These are phyloP conservation scores for Martiniozyma asiatica DNA, from an alignment of 1,139 yeast species.

Conservation along the genomic window DNA sequence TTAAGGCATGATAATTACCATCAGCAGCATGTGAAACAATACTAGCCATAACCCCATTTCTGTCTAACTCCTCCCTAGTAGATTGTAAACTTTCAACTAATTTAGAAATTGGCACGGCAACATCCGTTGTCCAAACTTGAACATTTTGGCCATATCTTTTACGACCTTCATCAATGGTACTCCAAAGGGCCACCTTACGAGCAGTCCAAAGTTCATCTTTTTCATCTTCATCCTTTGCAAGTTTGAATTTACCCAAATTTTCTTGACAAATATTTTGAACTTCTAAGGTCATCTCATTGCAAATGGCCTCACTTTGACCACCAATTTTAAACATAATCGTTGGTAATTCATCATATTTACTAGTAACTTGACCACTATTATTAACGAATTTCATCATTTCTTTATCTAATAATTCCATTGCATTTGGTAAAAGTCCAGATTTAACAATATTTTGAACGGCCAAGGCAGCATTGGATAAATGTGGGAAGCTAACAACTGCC, in stretches of 20 bases:
- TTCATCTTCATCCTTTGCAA: slow-evolving; percentile 53
- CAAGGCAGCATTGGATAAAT: slow-evolving; percentile 50
- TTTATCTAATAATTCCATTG: slow-evolving; percentile 57
- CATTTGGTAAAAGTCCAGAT: slow-evolving; percentile 53
- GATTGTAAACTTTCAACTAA: slow-evolving; percentile 49
- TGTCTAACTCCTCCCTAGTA: slow-evolving; percentile 45
- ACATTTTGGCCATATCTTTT: slow-evolving; percentile 45
- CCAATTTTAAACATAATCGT: slow-evolving; percentile 73
- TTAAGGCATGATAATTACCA: slow-evolving; percentile 78
- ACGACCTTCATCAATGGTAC: slow-evolving; percentile 60
- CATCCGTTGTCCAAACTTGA: slow-evolving; percentile 80
- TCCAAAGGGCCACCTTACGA: slow-evolving; percentile 78
- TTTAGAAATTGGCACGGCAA: slow-evolving; percentile 73
- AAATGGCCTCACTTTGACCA: slow-evolving; percentile 40
- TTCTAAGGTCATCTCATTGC: slow-evolving; percentile 42
- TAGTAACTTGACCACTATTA: slow-evolving; percentile 44
- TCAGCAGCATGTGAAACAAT: slow-evolving; percentile 80
- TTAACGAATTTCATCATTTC: slow-evolving; percentile 61
- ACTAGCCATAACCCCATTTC: slow-evolving; percentile 44
- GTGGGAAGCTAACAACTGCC: slow-evolving; percentile 53
- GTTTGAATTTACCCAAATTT: slow-evolving; percentile 38
- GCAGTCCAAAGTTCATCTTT: slow-evolving; percentile 77
- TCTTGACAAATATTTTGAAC: slow-evolving; percentile 41
- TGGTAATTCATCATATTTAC: slow-evolving; percentile 62
- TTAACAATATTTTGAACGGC: slow-evolving; percentile 50